Evolutionary conservation across 345 rosid species (phyloP), one percentile per base, ranked within the genome.

Genomic region (Rhodamnia argentea): DNA sequence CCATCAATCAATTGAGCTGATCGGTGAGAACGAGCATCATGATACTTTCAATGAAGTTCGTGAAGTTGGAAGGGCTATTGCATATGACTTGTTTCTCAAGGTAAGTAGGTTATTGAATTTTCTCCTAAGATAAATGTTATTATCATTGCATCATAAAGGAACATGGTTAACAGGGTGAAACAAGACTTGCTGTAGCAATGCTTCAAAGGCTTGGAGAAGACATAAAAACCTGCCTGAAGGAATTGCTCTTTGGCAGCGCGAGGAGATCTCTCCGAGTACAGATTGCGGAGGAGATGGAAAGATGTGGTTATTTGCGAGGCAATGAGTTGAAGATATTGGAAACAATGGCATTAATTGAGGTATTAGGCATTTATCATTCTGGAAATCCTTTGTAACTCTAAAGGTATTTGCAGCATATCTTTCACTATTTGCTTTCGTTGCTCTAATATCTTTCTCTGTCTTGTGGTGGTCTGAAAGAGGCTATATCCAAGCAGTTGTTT

Each of bases 121-220:
- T 86, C 84, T 82, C 40, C 82, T 54, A 86, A 62, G 26, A 64
- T 84, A 85, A 87, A 27, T 50, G 57, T 60, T 86, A 87, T 83
- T 83, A 62, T 86, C 29, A 88, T 86, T 88, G 81, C 51, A 13
- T 83, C 42, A 83, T 26, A 14, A 55, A 50, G 53, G 55, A 90
- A 60, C 76, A 54, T 90, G 90, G 87, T 88, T 86, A 87, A 90
- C 92, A 97, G 99, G 99, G 99, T 88, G 98, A 97, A 95, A 91
- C 92, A 85, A 93, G 91, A 76, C 93, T 94, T 87, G 99, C 99
- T 88, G 89, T 97, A 85, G 95, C 93, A 87, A 96, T 95, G 55
- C 88, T 97, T 87, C 96, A 97, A 92, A 95, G 91, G 92, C 99
- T 97, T 54, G 99, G 99, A 83, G 99, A 97, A 92, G 98, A 95